phyloP scores from a whole-genome alignment of 2,329 filamentous ascomycete genomes.

The Cladosporium cucumerinum region DNA sequence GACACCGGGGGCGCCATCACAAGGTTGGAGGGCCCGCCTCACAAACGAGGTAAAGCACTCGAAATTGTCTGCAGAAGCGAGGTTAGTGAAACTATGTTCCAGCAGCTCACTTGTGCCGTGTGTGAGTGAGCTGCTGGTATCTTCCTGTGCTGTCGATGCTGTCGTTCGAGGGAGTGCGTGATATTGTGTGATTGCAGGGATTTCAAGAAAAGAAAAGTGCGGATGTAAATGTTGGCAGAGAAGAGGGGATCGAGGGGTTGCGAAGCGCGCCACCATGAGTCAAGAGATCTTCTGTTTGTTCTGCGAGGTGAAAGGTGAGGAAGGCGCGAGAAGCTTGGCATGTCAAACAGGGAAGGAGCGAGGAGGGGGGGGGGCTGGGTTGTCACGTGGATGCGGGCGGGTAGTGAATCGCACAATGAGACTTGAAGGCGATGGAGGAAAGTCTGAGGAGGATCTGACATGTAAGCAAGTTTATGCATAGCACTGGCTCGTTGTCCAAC shows the following conservation, averaged over 20 bases:
- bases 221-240: neutral
- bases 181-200: too few relatives aligned
- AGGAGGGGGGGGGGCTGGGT: neutral
- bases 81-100: neutral
- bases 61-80: neutral
- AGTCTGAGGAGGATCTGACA: neutral
- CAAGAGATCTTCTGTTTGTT: neutral
- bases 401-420: neutral
- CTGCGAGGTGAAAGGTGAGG: neutral
- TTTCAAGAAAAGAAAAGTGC: neutral
- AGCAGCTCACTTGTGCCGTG: neutral
- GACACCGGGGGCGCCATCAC: neutral
- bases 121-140: neutral
- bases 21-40: neutral
- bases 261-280: neutral
- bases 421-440: neutral
- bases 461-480: neutral
- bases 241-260: neutral
- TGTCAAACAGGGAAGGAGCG: neutral
- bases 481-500: neutral
- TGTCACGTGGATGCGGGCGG: neutral
- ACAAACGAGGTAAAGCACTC: neutral
- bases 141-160: neutral
- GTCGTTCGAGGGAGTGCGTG: too few relatives aligned
- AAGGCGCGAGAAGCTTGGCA: neutral